Base-by-base conservation (phyloP, 2,329 filamentous ascomycete genomes). In the Macrophomina tecta region DNA sequence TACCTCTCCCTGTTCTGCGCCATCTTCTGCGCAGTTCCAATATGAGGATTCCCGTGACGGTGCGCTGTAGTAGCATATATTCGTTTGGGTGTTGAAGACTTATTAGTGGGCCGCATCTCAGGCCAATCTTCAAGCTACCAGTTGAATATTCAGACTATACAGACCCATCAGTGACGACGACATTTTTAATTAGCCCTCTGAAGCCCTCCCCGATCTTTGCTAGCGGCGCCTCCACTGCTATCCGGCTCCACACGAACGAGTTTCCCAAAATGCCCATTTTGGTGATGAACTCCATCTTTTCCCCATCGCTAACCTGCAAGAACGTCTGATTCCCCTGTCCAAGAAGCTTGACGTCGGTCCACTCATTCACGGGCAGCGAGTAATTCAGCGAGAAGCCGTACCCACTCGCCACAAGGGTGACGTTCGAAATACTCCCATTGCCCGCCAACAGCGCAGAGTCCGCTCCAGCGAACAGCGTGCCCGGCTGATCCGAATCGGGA, bases 151-250 rank as follows among this genome's bases (percentile, higher is more conserved):
- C 23, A 23, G 23, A 23, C 30, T 36, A 61, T 30, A 3, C 55
- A 14, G 42, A 23, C 8, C 58, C 58, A 9, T 61, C 58, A 40
- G 16, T 30, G 16, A 61, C 4, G 42, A 61, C 58, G 14, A 61
- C 42, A 28, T 38, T 23, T 45, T 28, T 66, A 2, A 66, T 28
- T 36, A 18, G 7, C 48, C 64, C 46, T 45, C 14, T 40, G 28
- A 52, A 52, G 7, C 49, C 69, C 71, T 70, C 52, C 69, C 71
- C 51, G 28, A 63, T 11, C 55, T 70, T 12, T 64, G 68, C 66
- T 38, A 84, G 66, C 3, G 82, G 82, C 8, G 82, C 83, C 72
- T 83, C 82, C 65, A 84, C 75, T 0, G 80, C 81, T 23, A 84
- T 79, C 3, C 76, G 73, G 4, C 75, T 78, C 81, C 80, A 83